Conservation (phyloP, 2,329 filamentous ascomycete genomes). For the Fusarium gaditjirri region DNA sequence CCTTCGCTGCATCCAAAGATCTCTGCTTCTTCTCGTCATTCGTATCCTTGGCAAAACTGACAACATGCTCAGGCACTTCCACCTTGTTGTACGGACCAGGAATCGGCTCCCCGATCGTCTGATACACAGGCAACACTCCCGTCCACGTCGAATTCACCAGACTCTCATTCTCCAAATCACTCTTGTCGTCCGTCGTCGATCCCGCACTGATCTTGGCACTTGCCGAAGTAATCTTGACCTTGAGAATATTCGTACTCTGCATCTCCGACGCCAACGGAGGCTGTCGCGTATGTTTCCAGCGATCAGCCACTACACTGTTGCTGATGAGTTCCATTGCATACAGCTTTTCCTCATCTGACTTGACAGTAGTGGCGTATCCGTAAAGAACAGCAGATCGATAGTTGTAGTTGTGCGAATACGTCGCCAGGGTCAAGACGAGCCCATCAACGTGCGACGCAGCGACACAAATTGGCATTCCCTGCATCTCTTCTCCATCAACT, state of each 20-base stretch:
- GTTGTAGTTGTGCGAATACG: constrained; percentile 85
- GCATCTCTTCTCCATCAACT: background rate
- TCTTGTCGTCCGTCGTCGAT: constrained; percentile 65
- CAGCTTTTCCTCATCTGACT: constrained; percentile 74
- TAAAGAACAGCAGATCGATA: constrained; percentile 85
- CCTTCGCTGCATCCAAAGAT: constrained; percentile 42
- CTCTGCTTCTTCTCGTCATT: constrained; percentile 48
- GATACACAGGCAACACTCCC: constrained; percentile 71
- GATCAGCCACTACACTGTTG: constrained; percentile 73
- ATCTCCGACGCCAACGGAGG: constrained; percentile 80
- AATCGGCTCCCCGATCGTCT: constrained; percentile 71
- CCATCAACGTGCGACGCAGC: constrained; percentile 82
- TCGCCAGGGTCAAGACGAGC: constrained; percentile 80
- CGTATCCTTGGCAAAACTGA: constrained; percentile 50
- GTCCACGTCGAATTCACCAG: constrained; percentile 62
- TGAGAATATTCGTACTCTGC: constrained; percentile 78
- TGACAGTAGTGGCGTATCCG: constrained; percentile 75
- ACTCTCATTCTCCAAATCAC: constrained; percentile 58
- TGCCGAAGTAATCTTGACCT: constrained; percentile 73
- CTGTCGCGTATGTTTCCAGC: constrained; percentile 75
- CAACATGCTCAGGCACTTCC: constrained; percentile 70
- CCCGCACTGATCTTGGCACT: constrained; percentile 81
- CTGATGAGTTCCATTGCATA: constrained; percentile 85
- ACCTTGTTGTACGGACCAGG: constrained; percentile 68
- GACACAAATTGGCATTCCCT: constrained; percentile 76